These are phyloP conservation scores for Tricholoma furcatifolium DNA, from an alignment of 768 basidiomycete genomes.

Conservation along the genomic window DNA sequence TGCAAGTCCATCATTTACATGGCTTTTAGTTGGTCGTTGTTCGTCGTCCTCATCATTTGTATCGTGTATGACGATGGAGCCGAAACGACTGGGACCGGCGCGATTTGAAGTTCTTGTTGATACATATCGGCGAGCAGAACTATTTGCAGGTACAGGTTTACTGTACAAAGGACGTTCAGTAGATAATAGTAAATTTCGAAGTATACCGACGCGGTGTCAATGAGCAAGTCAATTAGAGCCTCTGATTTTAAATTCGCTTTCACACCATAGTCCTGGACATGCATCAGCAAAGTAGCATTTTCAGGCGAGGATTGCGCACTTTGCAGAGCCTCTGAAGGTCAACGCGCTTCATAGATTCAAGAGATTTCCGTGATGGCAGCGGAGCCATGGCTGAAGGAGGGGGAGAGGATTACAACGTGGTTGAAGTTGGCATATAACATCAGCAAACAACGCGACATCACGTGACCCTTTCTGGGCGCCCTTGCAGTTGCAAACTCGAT, in stretches of 20 bases:
- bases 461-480: constrained; percentile 12
- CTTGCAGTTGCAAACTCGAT: too few relatives aligned
- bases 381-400: constrained; percentile 32
- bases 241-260: constrained; percentile 83
- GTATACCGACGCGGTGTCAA: constrained; percentile 50
- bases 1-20: constrained; percentile 13
- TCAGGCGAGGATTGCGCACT: constrained; percentile 30
- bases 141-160: constrained; percentile 19
- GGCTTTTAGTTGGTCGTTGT: constrained; percentile 19
- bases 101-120: constrained; percentile 36
- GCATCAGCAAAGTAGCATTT: constrained; percentile 13
- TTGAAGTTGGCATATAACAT: constrained; percentile 19
- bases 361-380: constrained; percentile 38
- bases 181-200: constrained; percentile 5
- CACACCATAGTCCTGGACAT: constrained; percentile 68
- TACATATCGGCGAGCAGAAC: constrained; percentile 29
- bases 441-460: constrained; percentile 23
- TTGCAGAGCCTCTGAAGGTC: constrained; percentile 71
- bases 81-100: constrained; percentile 38
- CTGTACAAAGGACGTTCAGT: background rate
- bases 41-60: constrained; percentile 46
- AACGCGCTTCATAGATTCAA: constrained; percentile 45
- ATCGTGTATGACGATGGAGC: constrained; percentile 49
- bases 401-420: constrained; percentile 17
- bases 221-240: constrained; percentile 70